Conservation (phyloP, 768 basidiomycete genomes). For the Pleurotus giganteus region DNA sequence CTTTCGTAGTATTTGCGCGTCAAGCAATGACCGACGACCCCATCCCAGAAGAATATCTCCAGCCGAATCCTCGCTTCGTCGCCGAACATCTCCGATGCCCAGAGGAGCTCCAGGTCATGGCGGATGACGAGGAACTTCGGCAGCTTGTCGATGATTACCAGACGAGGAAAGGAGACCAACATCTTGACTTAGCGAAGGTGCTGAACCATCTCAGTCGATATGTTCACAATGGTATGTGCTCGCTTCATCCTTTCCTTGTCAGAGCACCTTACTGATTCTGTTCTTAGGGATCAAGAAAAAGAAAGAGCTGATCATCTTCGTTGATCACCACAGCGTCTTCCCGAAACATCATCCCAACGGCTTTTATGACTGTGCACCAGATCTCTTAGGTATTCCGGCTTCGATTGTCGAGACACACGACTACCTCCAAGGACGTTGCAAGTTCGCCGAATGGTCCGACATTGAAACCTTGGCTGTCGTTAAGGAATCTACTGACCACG, state of each 20-base stretch:
- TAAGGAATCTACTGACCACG: no score
- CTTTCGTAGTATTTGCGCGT: no score
- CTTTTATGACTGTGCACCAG: neutral
- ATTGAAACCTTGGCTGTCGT: slow-evolving; percentile 2
- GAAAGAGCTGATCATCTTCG: neutral
- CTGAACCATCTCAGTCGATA: neutral
- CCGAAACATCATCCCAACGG: neutral
- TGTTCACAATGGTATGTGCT: neutral
- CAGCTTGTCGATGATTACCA: no score
- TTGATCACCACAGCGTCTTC: neutral
- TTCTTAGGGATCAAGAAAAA: neutral
- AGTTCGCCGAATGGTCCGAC: neutral
- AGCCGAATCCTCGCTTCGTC: no score
- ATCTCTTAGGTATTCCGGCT: neutral
- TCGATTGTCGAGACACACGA: neutral
- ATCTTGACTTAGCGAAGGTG: neutral
- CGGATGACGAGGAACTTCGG: no score
- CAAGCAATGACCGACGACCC: no score
- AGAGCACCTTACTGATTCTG: neutral
- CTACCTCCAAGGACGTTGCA: neutral
- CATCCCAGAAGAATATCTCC: no score
- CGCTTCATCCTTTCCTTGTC: neutral
- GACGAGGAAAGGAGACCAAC: no score
- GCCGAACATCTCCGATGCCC: no score
- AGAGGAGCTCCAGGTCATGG: no score